These are phyloP conservation scores for Tetrahymena malaccensis DNA, from an alignment of 73 alveolate genomes.

Conservation along the genomic window DNA sequence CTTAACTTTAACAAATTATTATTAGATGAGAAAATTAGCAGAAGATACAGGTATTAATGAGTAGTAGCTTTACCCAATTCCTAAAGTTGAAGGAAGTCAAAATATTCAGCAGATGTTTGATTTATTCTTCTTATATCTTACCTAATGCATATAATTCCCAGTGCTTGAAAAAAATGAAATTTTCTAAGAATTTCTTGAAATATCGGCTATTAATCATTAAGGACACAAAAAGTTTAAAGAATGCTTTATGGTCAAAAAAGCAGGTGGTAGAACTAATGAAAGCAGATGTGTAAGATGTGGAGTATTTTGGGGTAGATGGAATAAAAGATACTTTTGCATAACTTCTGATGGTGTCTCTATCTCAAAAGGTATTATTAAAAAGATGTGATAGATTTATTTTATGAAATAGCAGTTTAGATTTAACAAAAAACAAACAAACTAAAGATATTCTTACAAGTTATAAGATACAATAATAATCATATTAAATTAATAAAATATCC, in stretches of 20 bases:
- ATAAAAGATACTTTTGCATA: slow-evolving; percentile 13
- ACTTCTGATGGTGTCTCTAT: not conserved
- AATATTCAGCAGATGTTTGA: not conserved
- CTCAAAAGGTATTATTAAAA: not conserved
- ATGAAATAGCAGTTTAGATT: no score
- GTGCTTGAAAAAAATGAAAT: not conserved
- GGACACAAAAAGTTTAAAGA: slow-evolving; percentile 7
- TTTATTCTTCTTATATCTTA: not conserved
- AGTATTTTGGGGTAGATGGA: slow-evolving; percentile 37
- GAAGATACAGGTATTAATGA: not conserved
- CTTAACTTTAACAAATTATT: not conserved
- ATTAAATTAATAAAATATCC: no score
- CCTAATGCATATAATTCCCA: not conserved
- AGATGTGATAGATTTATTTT: no score
- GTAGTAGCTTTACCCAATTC: not conserved
- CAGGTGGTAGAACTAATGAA: slow-evolving; percentile 28
- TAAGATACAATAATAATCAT: no score
- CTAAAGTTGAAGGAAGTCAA: not conserved
- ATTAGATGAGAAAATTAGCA: not conserved
- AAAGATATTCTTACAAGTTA: no score
- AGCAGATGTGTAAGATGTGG: slow-evolving; percentile 31
- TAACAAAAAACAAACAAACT: no score
- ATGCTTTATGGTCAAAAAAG: slow-evolving; percentile 16
- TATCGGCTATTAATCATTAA: not conserved
- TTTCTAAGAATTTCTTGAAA: slow-evolving; percentile 6